A percentile compares a stretch with the other conserved stretches of the same genome.
Evolutionary conservation across 2,329 filamentous ascomycete genomes (phyloP).

Genomic region (Calonectria naviculata): DNA sequence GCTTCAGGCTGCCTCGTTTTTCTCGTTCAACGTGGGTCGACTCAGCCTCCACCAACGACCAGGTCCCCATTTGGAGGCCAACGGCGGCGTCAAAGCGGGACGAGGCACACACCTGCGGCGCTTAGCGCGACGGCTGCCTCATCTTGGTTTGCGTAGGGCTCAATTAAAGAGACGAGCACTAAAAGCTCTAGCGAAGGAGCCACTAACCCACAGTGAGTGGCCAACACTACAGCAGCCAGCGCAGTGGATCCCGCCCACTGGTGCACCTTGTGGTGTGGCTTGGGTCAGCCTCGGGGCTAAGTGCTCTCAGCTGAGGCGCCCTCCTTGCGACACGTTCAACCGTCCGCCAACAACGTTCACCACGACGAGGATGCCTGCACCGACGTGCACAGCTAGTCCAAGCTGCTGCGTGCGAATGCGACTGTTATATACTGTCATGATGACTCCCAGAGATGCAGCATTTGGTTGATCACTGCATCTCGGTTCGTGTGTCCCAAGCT

Average conservation of each 20-base stretch:
- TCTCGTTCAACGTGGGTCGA: too few relatives aligned
- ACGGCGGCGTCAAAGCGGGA: background rate
- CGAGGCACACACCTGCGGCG: too few relatives aligned
- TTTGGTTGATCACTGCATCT: background rate
- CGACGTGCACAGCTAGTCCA: background rate
- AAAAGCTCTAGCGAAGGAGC: background rate
- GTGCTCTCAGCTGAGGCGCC: background rate
- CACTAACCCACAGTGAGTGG: too few relatives aligned
- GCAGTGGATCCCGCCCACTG: too few relatives aligned
- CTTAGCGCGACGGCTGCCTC: background rate
- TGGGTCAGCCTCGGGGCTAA: background rate
- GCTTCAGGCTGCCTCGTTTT: too few relatives aligned
- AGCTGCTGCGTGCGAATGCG: background rate
- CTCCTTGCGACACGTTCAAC: background rate
- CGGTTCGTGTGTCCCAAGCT: too few relatives aligned
- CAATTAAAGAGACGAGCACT: too few relatives aligned
- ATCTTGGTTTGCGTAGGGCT: background rate
- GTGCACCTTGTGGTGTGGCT: background rate
- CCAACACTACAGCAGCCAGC: too few relatives aligned
- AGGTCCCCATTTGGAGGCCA: background rate
- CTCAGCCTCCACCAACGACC: background rate
- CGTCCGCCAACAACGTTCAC: background rate
- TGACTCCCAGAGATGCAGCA: background rate
- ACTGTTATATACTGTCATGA: background rate
- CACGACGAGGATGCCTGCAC: background rate